phyloP scores from a whole-genome alignment of 2,329 filamentous ascomycete species.

The Emergomyces pasteurianus region DNA sequence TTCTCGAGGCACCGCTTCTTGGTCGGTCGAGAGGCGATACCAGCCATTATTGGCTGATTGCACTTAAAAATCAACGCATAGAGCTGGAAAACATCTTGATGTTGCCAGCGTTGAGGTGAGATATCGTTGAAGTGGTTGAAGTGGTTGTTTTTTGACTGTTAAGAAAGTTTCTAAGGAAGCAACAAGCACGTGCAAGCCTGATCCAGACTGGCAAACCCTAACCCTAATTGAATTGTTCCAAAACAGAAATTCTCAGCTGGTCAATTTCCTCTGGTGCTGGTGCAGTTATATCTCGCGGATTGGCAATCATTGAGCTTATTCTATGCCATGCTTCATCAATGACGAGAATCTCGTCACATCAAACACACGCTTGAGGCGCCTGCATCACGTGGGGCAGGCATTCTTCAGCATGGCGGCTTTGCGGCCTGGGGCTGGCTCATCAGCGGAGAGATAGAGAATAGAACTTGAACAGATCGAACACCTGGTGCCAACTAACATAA shows the following conservation, averaged over 20 bases:
- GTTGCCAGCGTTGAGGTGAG: not conserved
- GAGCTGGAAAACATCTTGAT: not conserved
- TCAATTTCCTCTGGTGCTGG: not conserved
- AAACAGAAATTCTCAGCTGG: not conserved
- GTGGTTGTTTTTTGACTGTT: too few relatives aligned
- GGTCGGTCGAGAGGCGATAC: not conserved
- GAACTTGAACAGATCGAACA: not conserved
- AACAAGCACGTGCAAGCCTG: not conserved
- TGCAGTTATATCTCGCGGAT: not conserved
- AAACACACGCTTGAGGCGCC: not conserved
- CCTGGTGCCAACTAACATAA: not conserved
- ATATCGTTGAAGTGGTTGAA: not conserved
- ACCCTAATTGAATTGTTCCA: not conserved
- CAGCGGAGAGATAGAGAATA: not conserved
- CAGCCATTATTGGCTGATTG: not conserved
- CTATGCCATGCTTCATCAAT: not conserved
- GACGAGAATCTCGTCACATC: not conserved
- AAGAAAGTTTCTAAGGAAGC: too few relatives aligned
- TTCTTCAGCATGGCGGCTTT: not conserved
- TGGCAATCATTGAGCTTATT: not conserved
- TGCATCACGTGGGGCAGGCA: not conserved
- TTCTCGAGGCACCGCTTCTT: slow-evolving; percentile 3
- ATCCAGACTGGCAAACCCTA: not conserved
- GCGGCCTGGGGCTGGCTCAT: not conserved
- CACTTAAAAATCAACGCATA: not conserved